phyloP scores from a whole-genome alignment of 2,329 filamentous ascomycete species.

The Monosporascus sp. region DNA sequence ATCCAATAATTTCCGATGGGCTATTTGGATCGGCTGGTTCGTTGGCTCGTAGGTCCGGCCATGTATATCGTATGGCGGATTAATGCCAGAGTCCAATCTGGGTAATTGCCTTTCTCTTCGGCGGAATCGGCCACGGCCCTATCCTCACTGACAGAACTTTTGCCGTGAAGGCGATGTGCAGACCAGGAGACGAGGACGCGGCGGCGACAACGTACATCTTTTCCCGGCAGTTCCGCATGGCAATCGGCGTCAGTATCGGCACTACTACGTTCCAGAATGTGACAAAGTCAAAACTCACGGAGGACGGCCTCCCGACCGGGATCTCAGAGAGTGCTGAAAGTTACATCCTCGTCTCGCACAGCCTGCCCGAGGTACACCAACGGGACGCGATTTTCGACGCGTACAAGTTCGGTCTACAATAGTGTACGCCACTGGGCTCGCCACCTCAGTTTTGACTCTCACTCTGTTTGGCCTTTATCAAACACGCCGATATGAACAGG shows the following conservation, averaged over 20 bases:
- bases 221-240: slow-evolving; percentile 35
- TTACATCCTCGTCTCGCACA: slow-evolving; percentile 17
- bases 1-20: slow-evolving; percentile 31
- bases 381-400: slow-evolving; percentile 13
- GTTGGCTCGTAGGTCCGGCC: slow-evolving; percentile 9
- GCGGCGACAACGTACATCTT: slow-evolving; percentile 38
- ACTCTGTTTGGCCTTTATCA: slow-evolving; percentile 14
- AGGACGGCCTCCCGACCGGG: slow-evolving; percentile 22
- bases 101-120: slow-evolving; percentile 30
- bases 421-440: slow-evolving; percentile 15
- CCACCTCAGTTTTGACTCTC: slow-evolving; percentile 14
- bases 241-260: slow-evolving; percentile 36
- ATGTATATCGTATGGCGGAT: slow-evolving; percentile 14
- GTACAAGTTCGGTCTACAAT: slow-evolving; percentile 19
- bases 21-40: slow-evolving; percentile 34
- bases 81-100: slow-evolving; percentile 25
- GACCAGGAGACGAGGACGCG: slow-evolving; percentile 29
- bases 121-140: slow-evolving; percentile 33
- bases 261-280: slow-evolving; percentile 38
- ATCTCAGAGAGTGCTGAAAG: slow-evolving; percentile 24
- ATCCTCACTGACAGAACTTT: slow-evolving; percentile 35
- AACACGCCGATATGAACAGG: slow-evolving; percentile 18
- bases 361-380: slow-evolving; percentile 7
- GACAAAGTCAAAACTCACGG: slow-evolving; percentile 28
- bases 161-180: slow-evolving; percentile 33